Conservation (phyloP, 2,329 filamentous ascomycete genomes). For the Ustulina deusta region DNA sequence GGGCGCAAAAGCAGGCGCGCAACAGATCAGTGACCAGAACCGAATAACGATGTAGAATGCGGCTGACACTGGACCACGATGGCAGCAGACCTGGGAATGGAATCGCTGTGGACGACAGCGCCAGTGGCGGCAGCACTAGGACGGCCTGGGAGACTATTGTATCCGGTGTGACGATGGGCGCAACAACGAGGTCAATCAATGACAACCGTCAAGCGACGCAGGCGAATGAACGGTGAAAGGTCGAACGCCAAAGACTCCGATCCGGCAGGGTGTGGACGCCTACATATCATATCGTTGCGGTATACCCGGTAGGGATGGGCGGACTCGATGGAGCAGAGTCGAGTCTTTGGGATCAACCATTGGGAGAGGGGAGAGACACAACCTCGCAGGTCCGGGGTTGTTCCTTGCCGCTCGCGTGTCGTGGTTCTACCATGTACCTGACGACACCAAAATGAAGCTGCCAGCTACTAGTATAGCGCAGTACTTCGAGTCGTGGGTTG, state of each 20-base stretch:
- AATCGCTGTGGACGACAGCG: slow-evolving; percentile 24
- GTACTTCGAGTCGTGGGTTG: slow-evolving; percentile 9
- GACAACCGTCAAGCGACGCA: slow-evolving; percentile 29
- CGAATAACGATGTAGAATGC: slow-evolving; percentile 34
- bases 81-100: slow-evolving; percentile 23
- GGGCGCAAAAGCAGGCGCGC: slow-evolving; percentile 24
- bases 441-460: slow-evolving; percentile 18
- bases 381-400: slow-evolving; percentile 13
- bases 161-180: slow-evolving; percentile 31
- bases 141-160: slow-evolving; percentile 15
- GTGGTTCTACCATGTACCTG: slow-evolving; percentile 18
- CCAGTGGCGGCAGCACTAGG: slow-evolving; percentile 25
- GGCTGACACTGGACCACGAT: slow-evolving; percentile 42
- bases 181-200: slow-evolving; percentile 23
- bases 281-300: slow-evolving; percentile 36
- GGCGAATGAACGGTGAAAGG: slow-evolving; percentile 30
- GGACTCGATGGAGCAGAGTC: slow-evolving; percentile 27
- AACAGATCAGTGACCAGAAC: slow-evolving; percentile 36
- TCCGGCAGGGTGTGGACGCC: slow-evolving; percentile 34
- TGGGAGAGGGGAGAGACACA: slow-evolving; percentile 2
- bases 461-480: slow-evolving; percentile 33
- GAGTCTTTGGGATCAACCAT: slow-evolving; percentile 19
- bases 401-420: slow-evolving; percentile 34
- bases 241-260: slow-evolving; percentile 33
- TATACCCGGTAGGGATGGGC: slow-evolving; percentile 25